These are phyloP conservation scores for Medakamo hakoo DNA, from an alignment of 139 green algal genomes.

Conservation along the genomic window DNA sequence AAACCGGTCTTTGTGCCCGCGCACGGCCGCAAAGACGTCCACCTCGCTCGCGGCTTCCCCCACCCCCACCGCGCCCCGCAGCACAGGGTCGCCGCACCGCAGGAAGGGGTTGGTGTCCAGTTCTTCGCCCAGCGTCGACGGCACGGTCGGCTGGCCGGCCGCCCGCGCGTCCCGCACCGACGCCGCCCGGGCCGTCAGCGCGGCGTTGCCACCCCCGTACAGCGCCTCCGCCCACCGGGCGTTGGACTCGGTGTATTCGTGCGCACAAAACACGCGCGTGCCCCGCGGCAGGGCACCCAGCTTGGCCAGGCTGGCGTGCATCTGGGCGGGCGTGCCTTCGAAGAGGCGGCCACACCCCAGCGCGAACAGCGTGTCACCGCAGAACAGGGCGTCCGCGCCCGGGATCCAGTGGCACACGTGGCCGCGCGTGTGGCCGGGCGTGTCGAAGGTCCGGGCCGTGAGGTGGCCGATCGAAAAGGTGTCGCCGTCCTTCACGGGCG, in stretches of 20 bases:
- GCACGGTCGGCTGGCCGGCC: conserved; percentile 56
- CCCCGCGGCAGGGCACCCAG: conserved; percentile 42
- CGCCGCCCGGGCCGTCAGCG: conserved; percentile 29
- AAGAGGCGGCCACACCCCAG: conserved; percentile 82
- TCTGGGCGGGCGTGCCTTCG: conserved; percentile 59
- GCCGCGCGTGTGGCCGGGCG: conserved; percentile 71
- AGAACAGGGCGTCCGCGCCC: conserved; percentile 7
- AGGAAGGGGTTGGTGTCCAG: conserved; percentile 82
- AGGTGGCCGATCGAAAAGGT: conserved; percentile 30
- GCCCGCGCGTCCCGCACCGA: conserved; percentile 34
- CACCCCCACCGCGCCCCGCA: conserved; percentile 35
- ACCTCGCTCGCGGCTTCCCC: conserved; percentile 19
- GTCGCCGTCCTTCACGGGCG: conserved; percentile 43
- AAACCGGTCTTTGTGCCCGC: conserved; percentile 62
- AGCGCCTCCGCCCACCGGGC: conserved; percentile 48
- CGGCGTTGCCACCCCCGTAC: conserved; percentile 47
- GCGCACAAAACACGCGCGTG: conserved; percentile 63
- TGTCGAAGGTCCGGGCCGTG: conserved; percentile 50
- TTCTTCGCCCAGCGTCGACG: conserved; percentile 55
- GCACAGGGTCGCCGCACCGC: conserved; percentile 31
- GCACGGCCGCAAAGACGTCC: conserved; percentile 51
- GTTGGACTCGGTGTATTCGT: conserved; percentile 54
- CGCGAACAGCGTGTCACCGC: conserved; percentile 82
- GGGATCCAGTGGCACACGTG: conserved; percentile 67
- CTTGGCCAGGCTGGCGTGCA: conserved; percentile 70